Evolutionary conservation across 139 green algal species (phyloP).

Genomic region (Chlorella sp.): DNA sequence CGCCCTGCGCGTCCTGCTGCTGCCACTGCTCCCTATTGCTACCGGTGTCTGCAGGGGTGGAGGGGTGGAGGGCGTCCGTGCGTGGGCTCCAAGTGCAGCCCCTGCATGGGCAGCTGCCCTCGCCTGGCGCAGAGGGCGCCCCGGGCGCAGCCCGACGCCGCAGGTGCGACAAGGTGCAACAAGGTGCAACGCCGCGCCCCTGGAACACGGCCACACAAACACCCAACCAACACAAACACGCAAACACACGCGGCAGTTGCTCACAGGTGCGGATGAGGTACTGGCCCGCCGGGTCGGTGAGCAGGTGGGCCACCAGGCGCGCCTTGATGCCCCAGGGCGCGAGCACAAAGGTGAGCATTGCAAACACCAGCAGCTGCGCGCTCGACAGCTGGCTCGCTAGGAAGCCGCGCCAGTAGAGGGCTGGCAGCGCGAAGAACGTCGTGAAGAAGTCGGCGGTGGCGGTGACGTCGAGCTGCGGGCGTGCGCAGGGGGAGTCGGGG

Average conservation of each 20-base stretch:
- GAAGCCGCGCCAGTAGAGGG: constrained; percentile 88
- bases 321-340: constrained; percentile 79
- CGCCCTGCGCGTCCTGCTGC: neutral
- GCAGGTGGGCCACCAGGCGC: constrained; percentile 81
- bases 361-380: constrained; percentile 89
- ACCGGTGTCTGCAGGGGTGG: too few species aligned
- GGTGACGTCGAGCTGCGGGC: constrained; percentile 78
- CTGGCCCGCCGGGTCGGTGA: constrained; percentile 64
- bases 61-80: too few species aligned
- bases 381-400: constrained; percentile 78
- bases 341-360: constrained; percentile 81
- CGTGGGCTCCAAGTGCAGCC: too few species aligned
- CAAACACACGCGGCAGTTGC: too few species aligned
- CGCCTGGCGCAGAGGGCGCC: too few species aligned
- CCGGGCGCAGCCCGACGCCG: too few species aligned
- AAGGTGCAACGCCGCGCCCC: too few species aligned
- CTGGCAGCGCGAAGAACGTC: constrained; percentile 90
- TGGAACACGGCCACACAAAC: too few species aligned
- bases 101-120: too few species aligned
- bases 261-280: constrained; percentile 68
- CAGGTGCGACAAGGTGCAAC: too few species aligned
- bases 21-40: neutral
- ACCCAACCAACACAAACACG: too few species aligned
- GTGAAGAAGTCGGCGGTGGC: constrained; percentile 90
- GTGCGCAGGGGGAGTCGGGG: too few species aligned